phyloP scores from a whole-genome alignment of 2,329 filamentous ascomycete genomes.

The Ceratocystis destructans region DNA sequence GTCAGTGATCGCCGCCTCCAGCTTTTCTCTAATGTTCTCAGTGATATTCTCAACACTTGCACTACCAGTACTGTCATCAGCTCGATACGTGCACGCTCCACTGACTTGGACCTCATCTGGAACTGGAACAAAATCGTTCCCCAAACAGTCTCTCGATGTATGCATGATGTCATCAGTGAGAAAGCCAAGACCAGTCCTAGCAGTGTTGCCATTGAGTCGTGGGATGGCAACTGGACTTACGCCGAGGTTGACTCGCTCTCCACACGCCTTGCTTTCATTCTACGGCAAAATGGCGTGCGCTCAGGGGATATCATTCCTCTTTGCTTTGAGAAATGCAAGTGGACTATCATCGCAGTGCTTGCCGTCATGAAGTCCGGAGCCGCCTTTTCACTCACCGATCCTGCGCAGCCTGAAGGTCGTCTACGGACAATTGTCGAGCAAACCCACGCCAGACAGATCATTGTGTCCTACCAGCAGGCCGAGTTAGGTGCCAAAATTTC shows the following conservation, averaged over 20 bases:
- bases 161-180: constrained; percentile 35
- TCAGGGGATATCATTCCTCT: constrained; percentile 34
- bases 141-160: constrained; percentile 30
- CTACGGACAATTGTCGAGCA: constrained; percentile 34
- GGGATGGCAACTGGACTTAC: constrained; percentile 38
- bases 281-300: constrained; percentile 28
- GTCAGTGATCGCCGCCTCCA: constrained; percentile 20
- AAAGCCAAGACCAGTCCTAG: constrained; percentile 28
- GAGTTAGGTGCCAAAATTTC: constrained; percentile 29
- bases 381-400: constrained; percentile 35
- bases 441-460: constrained; percentile 28
- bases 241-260: constrained; percentile 32
- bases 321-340: constrained; percentile 38
- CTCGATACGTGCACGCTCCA: constrained; percentile 18
- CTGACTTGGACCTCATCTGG: constrained; percentile 34
- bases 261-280: constrained; percentile 29
- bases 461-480: constrained; percentile 31
- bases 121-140: constrained; percentile 33
- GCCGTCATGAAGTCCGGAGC: constrained; percentile 37
- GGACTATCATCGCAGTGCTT: constrained; percentile 33
- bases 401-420: constrained; percentile 33
- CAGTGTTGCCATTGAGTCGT: constrained; percentile 35
- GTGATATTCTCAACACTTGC: constrained; percentile 18
- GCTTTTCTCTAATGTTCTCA: constrained; percentile 21
- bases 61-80: constrained; percentile 3